phyloP scores from a whole-genome alignment of 139 green algal species.

The Nannochloris sp. region DNA sequence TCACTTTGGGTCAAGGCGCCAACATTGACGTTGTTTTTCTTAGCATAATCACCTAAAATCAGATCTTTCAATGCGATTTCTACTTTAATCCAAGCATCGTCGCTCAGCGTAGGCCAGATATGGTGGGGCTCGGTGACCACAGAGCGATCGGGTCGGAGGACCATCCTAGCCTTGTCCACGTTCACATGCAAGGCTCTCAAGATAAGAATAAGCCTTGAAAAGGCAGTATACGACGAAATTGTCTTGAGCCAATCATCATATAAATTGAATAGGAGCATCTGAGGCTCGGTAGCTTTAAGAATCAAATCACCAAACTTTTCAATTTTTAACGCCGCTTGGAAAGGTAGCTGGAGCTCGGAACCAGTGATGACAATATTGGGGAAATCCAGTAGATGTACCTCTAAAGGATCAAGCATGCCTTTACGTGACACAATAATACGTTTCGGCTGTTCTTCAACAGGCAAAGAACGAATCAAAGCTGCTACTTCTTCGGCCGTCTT shows the following conservation, averaged over 20 bases:
- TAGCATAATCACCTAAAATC: conserved; percentile 97
- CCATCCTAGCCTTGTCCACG: conserved; percentile 96
- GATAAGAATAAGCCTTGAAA: conserved; percentile 96
- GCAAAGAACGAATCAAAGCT: conserved; percentile 88
- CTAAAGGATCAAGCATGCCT: conserved; percentile 98
- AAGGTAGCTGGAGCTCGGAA: conserved; percentile 98
- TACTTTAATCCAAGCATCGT: conserved; percentile 99
- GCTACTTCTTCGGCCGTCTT: conserved; percentile 99
- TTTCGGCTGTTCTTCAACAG: conserved; percentile 99
- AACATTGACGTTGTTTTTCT: conserved; percentile 99
- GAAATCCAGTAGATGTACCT: conserved; percentile 99
- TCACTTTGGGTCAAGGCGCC: conserved; percentile 89
- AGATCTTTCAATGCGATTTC: conserved; percentile 95
- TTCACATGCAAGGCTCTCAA: conserved; percentile 97
- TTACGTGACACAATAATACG: conserved; percentile 99
- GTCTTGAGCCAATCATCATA: conserved; percentile 99
- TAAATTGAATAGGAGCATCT: conserved; percentile 99
- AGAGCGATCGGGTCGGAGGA: conserved; percentile 91
- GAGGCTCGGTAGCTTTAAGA: conserved; percentile 89
- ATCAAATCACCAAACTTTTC: conserved; percentile 99
- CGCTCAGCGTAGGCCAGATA: conserved; percentile 94
- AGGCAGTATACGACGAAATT: conserved; percentile 97
- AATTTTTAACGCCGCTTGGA: conserved; percentile 96
- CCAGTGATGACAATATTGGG: conserved; percentile 99
- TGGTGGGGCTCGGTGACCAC: conserved; percentile 97